Evolutionary conservation across 1,284 basidiomycete species (phyloP).

Genomic region (Anthracocystis setariae): DNA sequence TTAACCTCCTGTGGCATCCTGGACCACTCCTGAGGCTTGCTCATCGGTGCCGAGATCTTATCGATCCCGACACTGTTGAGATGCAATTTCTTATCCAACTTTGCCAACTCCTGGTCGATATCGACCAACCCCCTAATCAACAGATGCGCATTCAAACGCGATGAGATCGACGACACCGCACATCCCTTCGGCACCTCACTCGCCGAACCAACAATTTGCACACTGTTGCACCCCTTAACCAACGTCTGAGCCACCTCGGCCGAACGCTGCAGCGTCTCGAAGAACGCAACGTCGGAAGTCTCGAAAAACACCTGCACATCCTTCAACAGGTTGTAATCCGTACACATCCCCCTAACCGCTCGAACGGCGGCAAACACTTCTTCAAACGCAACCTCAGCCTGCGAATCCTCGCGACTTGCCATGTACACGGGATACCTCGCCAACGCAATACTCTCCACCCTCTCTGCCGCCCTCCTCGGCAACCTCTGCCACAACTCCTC

Average conservation of each 20-base stretch:
- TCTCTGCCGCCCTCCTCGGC: slow-evolving; percentile 80
- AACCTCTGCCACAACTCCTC: slow-evolving; percentile 98
- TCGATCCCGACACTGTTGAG: slow-evolving; percentile 54
- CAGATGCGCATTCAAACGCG: slow-evolving; percentile 55
- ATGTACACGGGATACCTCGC: slow-evolving; percentile 79
- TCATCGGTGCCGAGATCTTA: slow-evolving; percentile 51
- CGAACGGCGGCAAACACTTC: slow-evolving; percentile 83
- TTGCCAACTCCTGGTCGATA: slow-evolving; percentile 61
- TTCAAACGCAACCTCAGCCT: slow-evolving; percentile 74
- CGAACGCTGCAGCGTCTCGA: slow-evolving; percentile 74
- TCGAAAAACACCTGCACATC: slow-evolving; percentile 90
- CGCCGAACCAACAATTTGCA: slow-evolving; percentile 74
- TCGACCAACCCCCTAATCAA: slow-evolving; percentile 62
- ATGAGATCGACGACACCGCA: slow-evolving; percentile 75
- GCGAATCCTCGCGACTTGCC: slow-evolving; percentile 28
- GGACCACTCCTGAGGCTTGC: slow-evolving; percentile 58
- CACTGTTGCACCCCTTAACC: slow-evolving; percentile 86
- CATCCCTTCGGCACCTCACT: slow-evolving; percentile 83
- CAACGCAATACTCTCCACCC: slow-evolving; percentile 87
- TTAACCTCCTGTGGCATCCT: slow-evolving; percentile 62
- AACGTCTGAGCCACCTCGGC: slow-evolving; percentile 80
- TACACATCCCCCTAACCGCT: slow-evolving; percentile 83
- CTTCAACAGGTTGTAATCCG: slow-evolving; percentile 88
- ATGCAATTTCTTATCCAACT: slow-evolving; percentile 64
- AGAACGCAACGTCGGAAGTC: slow-evolving; percentile 72